A percentile compares a stretch with the other conserved stretches of the same genome.
Evolutionary conservation across 2,329 filamentous ascomycete species (phyloP).

Genomic region (Xenosphaeropsis pyriputrescens): DNA sequence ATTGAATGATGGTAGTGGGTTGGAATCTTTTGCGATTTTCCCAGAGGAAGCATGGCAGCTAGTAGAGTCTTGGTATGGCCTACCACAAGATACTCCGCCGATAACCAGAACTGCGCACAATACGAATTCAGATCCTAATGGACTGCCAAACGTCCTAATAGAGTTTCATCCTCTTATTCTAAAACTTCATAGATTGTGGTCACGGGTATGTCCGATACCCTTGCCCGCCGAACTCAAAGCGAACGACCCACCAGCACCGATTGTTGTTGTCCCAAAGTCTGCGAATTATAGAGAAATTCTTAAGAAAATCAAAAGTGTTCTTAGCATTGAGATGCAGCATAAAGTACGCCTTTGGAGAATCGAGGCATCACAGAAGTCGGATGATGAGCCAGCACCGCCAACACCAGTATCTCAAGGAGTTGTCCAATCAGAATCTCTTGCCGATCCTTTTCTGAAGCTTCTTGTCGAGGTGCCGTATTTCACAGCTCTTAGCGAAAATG

Average conservation of each 20-base stretch:
- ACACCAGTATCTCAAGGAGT: constrained; percentile 7
- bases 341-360: constrained; percentile 51
- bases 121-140: constrained; percentile 42
- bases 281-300: constrained; percentile 63
- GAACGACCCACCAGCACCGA: constrained; percentile 43
- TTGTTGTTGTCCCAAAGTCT: constrained; percentile 56
- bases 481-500: constrained; percentile 41
- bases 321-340: constrained; percentile 50
- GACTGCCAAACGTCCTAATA: constrained; percentile 54
- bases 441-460: constrained; percentile 12
- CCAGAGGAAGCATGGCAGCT: constrained; percentile 70
- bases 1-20: constrained; percentile 52
- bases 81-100: constrained; percentile 52
- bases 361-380: constrained; percentile 5
- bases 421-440: constrained; percentile 22
- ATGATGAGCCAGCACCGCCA: neutral
- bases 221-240: constrained; percentile 45
- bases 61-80: constrained; percentile 69
- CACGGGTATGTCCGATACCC: constrained; percentile 37
- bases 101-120: constrained; percentile 70
- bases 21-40: constrained; percentile 64
- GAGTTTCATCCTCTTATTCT: constrained; percentile 79
- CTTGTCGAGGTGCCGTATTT: constrained; percentile 41
- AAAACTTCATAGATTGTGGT: constrained; percentile 67
- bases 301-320: constrained; percentile 52